These are phyloP conservation scores for Starmerella sirachaensis DNA, from an alignment of 805 yeast species.

Conservation along the genomic window DNA sequence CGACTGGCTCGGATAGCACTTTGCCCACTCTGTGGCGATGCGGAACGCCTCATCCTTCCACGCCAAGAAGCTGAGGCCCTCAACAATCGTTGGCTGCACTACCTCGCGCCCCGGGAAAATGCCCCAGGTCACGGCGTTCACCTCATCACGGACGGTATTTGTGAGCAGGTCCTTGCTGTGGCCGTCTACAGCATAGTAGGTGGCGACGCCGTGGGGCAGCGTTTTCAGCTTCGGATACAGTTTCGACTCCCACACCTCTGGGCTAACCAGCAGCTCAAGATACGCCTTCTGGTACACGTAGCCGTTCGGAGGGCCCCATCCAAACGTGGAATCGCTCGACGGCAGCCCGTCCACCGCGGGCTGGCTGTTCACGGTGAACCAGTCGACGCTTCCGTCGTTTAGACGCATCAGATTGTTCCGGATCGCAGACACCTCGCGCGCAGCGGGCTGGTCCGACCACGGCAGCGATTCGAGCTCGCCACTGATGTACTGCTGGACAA, in stretches of 20 bases:
- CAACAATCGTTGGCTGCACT: conserved; percentile 91
- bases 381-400: conserved; percentile 43
- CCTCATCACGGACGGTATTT: conserved; percentile 62
- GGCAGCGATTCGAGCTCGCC: conserved; percentile 71
- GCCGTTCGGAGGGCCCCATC: conserved; percentile 95
- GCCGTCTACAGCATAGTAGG: conserved; percentile 59
- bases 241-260: conserved; percentile 32
- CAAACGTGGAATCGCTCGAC: conserved; percentile 60
- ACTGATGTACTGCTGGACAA: conserved; percentile 56
- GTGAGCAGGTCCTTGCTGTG: conserved; percentile 44
- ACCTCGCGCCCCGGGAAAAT: conserved; percentile 93
- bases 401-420: conserved; percentile 47
- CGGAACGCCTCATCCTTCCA: conserved; percentile 95
- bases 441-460: conserved; percentile 89
- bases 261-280: conserved; percentile 71
- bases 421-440: conserved; percentile 59
- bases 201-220: conserved; percentile 34
- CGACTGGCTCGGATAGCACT: conserved; percentile 25
- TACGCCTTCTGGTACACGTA: conserved; percentile 92
- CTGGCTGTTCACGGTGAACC: conserved; percentile 82
- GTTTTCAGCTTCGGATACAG: conserved; percentile 38
- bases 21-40: conserved; percentile 67
- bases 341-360: conserved; percentile 75
- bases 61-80: conserved; percentile 79
- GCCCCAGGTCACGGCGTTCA: conserved; percentile 98